These are phyloP conservation scores for Rhodotorula mucilaginosa DNA, from an alignment of 1,284 basidiomycete species.

Conservation along the genomic window DNA sequence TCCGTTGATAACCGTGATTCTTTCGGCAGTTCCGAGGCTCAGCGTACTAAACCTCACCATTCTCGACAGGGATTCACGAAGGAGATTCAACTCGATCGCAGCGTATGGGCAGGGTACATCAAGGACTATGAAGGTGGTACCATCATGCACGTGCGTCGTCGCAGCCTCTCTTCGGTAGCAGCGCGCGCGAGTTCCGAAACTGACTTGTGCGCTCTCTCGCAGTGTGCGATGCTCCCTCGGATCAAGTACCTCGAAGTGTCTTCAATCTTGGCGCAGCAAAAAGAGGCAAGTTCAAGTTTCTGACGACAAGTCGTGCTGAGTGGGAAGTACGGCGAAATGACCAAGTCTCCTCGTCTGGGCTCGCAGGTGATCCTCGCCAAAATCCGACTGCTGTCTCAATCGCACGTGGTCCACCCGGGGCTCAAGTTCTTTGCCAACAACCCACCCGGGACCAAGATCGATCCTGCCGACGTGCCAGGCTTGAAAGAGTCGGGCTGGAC, in stretches of 20 bases:
- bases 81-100: conserved; percentile 85
- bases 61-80: conserved; percentile 77
- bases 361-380: conserved; percentile 72
- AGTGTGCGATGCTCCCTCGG: conserved; percentile 86
- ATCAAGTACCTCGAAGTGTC: conserved; percentile 85
- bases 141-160: conserved; percentile 73
- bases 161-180: background rate
- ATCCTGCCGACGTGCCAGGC: conserved; percentile 64
- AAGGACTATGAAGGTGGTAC: conserved; percentile 99
- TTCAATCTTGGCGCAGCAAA: conserved; percentile 75
- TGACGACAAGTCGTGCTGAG: background rate
- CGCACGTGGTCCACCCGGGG: conserved; percentile 82
- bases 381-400: conserved; percentile 81
- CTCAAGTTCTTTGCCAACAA: conserved; percentile 65
- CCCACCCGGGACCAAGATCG: conserved; percentile 39
- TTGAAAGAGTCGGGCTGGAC: conserved; percentile 89
- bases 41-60: no score
- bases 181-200: background rate
- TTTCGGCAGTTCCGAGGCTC: background rate
- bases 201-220: background rate
- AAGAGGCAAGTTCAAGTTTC: conserved; percentile 58
- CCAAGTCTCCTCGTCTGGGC: background rate
- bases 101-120: conserved; percentile 98
- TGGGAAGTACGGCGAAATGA: no score
- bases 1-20: conserved; percentile 10